Base-by-base conservation (phyloP, 2,329 filamentous ascomycete species). In the Ascochyta koolunga region DNA sequence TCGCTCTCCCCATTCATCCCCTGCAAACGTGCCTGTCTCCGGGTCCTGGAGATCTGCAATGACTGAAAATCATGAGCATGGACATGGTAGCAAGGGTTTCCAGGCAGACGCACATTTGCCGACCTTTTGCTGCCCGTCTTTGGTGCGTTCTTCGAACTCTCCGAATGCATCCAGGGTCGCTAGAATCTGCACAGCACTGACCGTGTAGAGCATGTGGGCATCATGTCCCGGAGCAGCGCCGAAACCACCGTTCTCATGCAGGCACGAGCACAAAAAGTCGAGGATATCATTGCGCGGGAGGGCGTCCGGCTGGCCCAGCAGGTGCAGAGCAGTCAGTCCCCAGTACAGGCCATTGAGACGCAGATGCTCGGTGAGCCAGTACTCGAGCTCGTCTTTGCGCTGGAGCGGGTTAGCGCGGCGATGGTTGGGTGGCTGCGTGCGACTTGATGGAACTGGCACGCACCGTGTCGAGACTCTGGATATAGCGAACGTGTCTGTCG, bases 331-430 rank as follows among this genome's bases (percentile, higher is more conserved):
- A 6, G 88, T 95, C 52, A 99, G 78, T 13, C 95, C 95, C 95
- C 95, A 99, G 77, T 99, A 99, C 41, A 99, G 85, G 38, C 95
- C 95, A 73, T 95, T 97, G 53, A 99, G 84, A 57, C 95, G 91
- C 63, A 99, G 83, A 74, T 99, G 95, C 77, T 99, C 93, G 13
- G 95, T 99, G 72, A 98, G 82, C 89, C 93, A 97, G 80, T 98
- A 99, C 76, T 97, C 92, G 66, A 96, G 87, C 77, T 97, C 91
- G 81, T 98, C 92, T 79, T 90, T 92, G 72, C 89, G 88, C 86
- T 89, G 78, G 66, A 68, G 65, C 69, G 59, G 57, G 68, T 80
- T 70, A 78, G 77, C 69, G 70, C 66, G 57, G 59, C 54, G 62
- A 48, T 55, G 31, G 58, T 50, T 33, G 42, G 54, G 42, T 54